A percentile compares a stretch with the other conserved stretches of the same genome.
Evolutionary conservation across 116 monocot species (phyloP).

Genomic region (Posidonia oceanica): DNA sequence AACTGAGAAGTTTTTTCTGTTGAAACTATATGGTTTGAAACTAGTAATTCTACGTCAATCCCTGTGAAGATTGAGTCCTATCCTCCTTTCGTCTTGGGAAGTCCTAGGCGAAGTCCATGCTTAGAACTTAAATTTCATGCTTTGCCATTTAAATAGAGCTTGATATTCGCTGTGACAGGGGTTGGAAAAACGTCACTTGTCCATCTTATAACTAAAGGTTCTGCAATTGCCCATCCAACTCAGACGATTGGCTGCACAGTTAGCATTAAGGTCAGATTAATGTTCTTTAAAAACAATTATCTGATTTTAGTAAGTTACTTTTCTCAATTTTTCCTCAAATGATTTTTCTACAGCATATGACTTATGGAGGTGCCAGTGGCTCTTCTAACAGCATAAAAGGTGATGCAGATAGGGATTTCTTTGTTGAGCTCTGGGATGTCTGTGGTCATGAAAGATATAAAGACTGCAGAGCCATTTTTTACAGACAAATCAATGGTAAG

Average conservation of each 20-base stretch:
- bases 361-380: constrained; percentile 61
- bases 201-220: constrained; percentile 70
- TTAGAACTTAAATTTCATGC: not conserved
- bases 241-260: constrained; percentile 90
- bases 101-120: not conserved
- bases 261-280: constrained; percentile 44
- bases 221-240: constrained; percentile 48
- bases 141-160: not conserved
- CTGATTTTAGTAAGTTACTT: not conserved
- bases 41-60: too few relatives aligned
- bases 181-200: constrained; percentile 96
- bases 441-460: constrained; percentile 95
- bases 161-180: constrained; percentile 23
- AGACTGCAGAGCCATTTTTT: constrained; percentile 87
- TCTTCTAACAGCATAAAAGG: constrained; percentile 74
- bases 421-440: constrained; percentile 98
- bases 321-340: not conserved
- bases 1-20: too few relatives aligned
- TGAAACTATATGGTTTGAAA: too few relatives aligned
- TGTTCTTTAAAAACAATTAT: not conserved
- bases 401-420: constrained; percentile 82
- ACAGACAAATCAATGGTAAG: constrained; percentile 89
- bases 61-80: too few relatives aligned
- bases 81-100: too few relatives aligned
- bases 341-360: constrained; percentile 50